Evolutionary conservation across 2,329 filamentous ascomycete species (phyloP).

Genomic region (Aplosporella prunicola): DNA sequence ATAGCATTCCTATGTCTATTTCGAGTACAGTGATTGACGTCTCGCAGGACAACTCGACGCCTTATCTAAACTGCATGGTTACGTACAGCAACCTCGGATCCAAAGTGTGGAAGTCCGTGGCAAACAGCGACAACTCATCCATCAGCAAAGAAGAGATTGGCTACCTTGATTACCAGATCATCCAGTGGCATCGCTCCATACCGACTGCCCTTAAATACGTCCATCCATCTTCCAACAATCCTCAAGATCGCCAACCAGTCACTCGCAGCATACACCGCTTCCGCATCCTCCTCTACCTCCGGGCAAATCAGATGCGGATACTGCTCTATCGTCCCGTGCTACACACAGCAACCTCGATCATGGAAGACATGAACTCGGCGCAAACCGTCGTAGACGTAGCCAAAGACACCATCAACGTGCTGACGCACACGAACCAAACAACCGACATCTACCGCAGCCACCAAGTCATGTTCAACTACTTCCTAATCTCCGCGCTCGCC

Average conservation of each 20-base stretch:
- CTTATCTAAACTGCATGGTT: constrained; percentile 77
- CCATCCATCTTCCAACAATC: constrained; percentile 41
- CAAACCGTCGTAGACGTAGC: constrained; percentile 65
- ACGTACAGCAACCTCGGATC: constrained; percentile 73
- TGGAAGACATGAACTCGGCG: constrained; percentile 63
- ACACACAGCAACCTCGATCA: constrained; percentile 74
- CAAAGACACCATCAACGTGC: constrained; percentile 64
- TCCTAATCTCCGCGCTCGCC: constrained; percentile 63
- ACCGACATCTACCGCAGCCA: constrained; percentile 61
- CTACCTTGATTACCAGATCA: constrained; percentile 70
- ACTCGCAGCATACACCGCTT: constrained; percentile 62
- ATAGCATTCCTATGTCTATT: too few species aligned
- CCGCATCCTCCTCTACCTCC: constrained; percentile 74
- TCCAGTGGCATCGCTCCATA: constrained; percentile 76
- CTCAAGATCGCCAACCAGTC: constrained; percentile 29
- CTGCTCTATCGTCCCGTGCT: constrained; percentile 81
- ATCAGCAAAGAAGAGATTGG: constrained; percentile 67
- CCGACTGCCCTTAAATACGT: constrained; percentile 55
- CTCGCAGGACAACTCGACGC: constrained; percentile 42
- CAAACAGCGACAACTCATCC: constrained; percentile 47
- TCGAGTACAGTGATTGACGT: too few species aligned
- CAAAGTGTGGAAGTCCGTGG: constrained; percentile 76
- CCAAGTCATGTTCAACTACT: constrained; percentile 73
- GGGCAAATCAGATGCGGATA: constrained; percentile 83
- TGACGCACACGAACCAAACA: constrained; percentile 61